Percentiles rank a stretch among this genome's conserved stretches.
Evolutionary conservation across 441 rosid genomes (phyloP).

Genomic region (Erysimum cheiri): DNA sequence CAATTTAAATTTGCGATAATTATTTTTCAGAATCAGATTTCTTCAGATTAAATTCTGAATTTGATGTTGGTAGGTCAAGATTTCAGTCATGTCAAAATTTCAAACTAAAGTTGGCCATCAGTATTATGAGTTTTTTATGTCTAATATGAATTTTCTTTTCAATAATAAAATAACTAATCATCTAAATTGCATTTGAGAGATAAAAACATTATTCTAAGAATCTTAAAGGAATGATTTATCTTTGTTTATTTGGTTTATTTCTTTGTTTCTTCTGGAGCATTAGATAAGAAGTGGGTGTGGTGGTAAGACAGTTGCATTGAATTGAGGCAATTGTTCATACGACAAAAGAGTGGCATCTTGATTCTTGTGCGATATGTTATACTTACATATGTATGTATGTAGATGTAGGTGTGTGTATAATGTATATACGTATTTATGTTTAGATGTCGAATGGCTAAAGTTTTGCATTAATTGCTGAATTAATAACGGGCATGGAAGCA

Average conservation of each 20-base stretch:
- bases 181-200: slow-evolving; percentile 13
- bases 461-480: slow-evolving; percentile 50
- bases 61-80: not conserved
- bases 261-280: not conserved
- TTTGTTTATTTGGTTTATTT: slow-evolving; percentile 12
- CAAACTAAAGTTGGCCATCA: not conserved
- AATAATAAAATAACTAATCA: not conserved
- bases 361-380: slow-evolving; percentile 27
- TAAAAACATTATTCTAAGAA: slow-evolving; percentile 16
- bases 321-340: slow-evolving; percentile 36
- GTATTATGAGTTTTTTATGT: not conserved
- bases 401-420: not conserved
- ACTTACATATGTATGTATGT: not conserved
- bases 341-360: slow-evolving; percentile 29
- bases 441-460: slow-evolving; percentile 35
- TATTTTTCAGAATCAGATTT: not conserved
- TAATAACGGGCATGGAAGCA: slow-evolving; percentile 46
- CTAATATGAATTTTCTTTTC: not conserved
- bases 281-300: slow-evolving; percentile 44
- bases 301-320: slow-evolving; percentile 54
- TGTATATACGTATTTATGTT: slow-evolving; percentile 6
- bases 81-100: not conserved
- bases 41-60: not conserved
- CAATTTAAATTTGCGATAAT: not conserved
- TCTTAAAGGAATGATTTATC: slow-evolving; percentile 21